Evolutionary conservation across 2,329 filamentous ascomycete genomes (phyloP), one percentile per base, ranked within the genome.

Genomic region (Purpureocillium lavendulum): DNA sequence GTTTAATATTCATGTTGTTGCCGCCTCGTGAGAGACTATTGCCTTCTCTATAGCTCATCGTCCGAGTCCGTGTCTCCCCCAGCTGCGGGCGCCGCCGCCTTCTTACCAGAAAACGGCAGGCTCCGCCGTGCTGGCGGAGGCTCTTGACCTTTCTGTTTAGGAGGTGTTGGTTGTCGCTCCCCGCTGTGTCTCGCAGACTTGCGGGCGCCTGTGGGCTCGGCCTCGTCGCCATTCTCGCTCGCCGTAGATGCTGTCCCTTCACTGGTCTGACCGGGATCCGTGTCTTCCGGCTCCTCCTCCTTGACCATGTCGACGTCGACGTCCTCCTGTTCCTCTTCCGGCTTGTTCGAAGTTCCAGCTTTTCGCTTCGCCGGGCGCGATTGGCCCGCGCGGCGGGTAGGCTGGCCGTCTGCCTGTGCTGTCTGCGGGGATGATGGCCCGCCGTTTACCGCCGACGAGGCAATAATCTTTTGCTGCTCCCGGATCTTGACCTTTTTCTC

Each of bases 401-500:
- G 51, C 49, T 54, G 57, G 42, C 35, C 36, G 6, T 35, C 37
- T 38, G 40, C 36, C 30, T 58, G 49, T 18, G 58, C 58, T 30
- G 39, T 40, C 34, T 50, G 49, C n/a, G 48, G 56, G 38, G 44
- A 53, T 41, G 48, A 44, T 50, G 45, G 41, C 57, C 45, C 45
- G 56, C 53, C 18, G 17, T 30, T 33, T 16, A 21, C n/a, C 4
- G 71, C 68, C 3, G 66, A 67, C 2, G 62, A 48, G 4, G 64
- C 58, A 17, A 87, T 60, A 15, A 84, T 60, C 30, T 74, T 71
- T 50, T 84, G 79, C 59, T 87, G 83, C 50, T 87, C 75, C 33
- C 84, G 66, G 36, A 89, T 88, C 60, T 85, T 88, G 38, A 81
- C 66, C 59, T 89, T 89, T 65, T 90, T 90, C 56, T 83, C 77